These are phyloP conservation scores for Mucuna pruriens DNA, from an alignment of 306 rosid species.

Conservation along the genomic window DNA sequence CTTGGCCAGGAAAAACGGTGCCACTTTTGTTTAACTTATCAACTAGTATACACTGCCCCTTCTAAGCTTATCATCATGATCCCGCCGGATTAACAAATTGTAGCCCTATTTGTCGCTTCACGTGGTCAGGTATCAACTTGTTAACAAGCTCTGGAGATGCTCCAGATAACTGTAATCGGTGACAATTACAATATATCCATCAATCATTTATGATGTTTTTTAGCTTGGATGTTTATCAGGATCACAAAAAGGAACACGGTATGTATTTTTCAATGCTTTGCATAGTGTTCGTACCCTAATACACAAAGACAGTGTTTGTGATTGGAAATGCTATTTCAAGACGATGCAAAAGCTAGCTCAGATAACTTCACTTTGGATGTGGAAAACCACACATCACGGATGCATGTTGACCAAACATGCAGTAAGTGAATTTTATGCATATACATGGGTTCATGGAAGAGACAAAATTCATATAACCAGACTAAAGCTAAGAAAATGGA, in stretches of 20 bases:
- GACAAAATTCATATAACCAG: constrained; percentile 6
- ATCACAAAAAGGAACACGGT: not conserved
- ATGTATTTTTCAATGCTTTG: not conserved
- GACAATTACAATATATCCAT: not conserved
- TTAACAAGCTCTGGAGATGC: constrained; percentile 80
- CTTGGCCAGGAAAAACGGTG: constrained; percentile 56
- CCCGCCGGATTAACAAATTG: constrained; percentile 59
- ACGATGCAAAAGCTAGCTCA: no score
- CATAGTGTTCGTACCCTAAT: not conserved
- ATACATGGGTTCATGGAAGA: not conserved
- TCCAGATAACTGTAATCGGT: constrained; percentile 62
- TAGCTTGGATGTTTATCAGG: not conserved
- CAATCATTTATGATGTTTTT: not conserved
- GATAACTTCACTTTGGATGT: no score
- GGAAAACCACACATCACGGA: no score
- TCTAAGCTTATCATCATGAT: constrained; percentile 53
- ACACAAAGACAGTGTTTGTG: not conserved
- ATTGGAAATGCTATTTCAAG: no score
- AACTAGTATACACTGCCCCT: constrained; percentile 44
- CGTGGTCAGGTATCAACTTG: constrained; percentile 83
- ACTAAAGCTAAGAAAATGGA: not conserved
- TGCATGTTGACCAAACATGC: no score
- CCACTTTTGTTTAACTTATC: constrained; percentile 54
- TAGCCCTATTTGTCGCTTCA: constrained; percentile 79
- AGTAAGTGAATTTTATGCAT: not conserved